phyloP scores from a whole-genome alignment of 2,329 filamentous ascomycete genomes.

The Sporothrix curviconia region DNA sequence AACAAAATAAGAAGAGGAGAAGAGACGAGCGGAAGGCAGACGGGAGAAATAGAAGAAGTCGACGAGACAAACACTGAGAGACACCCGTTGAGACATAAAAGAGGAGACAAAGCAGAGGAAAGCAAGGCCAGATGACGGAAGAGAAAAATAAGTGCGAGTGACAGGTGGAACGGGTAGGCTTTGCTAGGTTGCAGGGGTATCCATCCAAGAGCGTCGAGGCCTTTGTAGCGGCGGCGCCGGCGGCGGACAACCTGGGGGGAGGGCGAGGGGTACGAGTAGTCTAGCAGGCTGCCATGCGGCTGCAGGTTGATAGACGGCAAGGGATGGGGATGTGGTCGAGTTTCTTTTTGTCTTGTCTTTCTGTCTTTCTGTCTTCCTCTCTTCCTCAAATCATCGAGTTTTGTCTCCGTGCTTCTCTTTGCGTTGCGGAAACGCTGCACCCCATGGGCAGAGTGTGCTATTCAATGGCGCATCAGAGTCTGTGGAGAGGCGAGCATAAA shows the following conservation, averaged over 20 bases:
- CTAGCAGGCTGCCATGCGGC: neutral
- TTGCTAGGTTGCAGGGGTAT: slow-evolving; percentile 7
- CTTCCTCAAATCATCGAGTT: neutral
- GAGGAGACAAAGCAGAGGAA: neutral
- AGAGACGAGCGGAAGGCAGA: neutral
- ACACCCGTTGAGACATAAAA: neutral
- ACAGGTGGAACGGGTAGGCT: neutral
- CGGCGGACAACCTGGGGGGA: neutral
- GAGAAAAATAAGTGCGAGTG: neutral
- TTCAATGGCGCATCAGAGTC: slow-evolving; percentile 7
- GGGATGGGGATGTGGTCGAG: neutral
- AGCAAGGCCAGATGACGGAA: slow-evolving; percentile 6
- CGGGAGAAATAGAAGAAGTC: neutral
- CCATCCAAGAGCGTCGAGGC: neutral
- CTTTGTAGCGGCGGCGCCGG: slow-evolving; percentile 5
- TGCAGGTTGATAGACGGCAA: neutral
- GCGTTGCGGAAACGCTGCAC: neutral
- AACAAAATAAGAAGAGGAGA: neutral
- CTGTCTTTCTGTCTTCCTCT: neutral
- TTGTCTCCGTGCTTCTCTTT: neutral
- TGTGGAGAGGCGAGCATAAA: neutral
- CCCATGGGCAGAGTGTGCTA: neutral
- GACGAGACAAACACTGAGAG: neutral
- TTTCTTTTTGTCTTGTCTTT: neutral
- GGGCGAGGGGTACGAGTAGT: neutral